Evolutionary conservation across 768 basidiomycete genomes (phyloP), one percentile per base, ranked within the genome.

Genomic region (Mycena floridula): DNA sequence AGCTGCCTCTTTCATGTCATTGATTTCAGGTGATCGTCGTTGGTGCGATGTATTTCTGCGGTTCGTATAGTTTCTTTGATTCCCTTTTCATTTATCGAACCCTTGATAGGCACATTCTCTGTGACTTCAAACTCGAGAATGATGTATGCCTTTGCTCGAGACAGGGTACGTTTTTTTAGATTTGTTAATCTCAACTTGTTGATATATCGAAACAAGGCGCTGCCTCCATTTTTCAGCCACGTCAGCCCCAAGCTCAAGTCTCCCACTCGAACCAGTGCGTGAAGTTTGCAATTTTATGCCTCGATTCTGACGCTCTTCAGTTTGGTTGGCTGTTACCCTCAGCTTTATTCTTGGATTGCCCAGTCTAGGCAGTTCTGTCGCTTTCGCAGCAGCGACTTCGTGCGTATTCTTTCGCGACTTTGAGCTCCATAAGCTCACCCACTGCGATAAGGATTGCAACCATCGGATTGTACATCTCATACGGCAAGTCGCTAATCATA

Each of bases 131-230:
- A 89, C 56, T 84, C 81, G 3, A 72, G 87, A 0, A 89, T 89
- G 86, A 85, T 85, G 81, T 90, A 80, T 56, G 82, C 85, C 0
- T 89, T 88, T 54, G 73, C 83, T 3, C 74, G 87, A 27, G 87
- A 90, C 57, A 81, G 84, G 0, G 85, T n/a, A n/a, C n/a, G n/a
- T n/a, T n/a, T n/a, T n/a, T n/a, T n/a, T n/a, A n/a, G n/a, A n/a
- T n/a, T n/a, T n/a, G n/a, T n/a, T n/a, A n/a, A n/a, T n/a, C n/a
- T n/a, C n/a, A n/a, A n/a, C n/a, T n/a, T n/a, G n/a, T n/a, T n/a
- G n/a, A n/a, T n/a, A n/a, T n/a, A n/a, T n/a, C n/a, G n/a, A n/a
- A n/a, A 76, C 9, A 71, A 87, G 21, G 85, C 86, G 0, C 82
- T 79, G 11, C 79, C 79, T 49, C 70, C 57, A 26, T 85, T 81